Conservation (phyloP, 768 basidiomycete species). For the Leccinum longicurvipes region DNA sequence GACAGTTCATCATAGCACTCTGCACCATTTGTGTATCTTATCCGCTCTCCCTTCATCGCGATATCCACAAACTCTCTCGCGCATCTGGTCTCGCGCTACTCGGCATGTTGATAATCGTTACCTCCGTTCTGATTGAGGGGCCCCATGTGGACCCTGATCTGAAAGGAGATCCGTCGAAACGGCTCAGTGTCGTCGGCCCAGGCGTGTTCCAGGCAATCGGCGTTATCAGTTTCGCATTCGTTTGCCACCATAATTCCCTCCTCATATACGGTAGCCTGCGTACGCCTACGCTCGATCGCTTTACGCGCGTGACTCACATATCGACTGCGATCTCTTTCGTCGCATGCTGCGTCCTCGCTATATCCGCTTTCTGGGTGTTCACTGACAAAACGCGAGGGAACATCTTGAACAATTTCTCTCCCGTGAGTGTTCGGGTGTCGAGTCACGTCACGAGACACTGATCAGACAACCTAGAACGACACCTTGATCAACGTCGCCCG, state of each 20-base stretch:
- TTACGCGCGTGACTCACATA: conserved; percentile 88
- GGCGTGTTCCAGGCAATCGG: conserved; percentile 95
- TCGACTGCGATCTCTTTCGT: conserved; percentile 83
- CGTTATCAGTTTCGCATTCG: conserved; percentile 95
- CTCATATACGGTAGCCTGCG: conserved; percentile 92
- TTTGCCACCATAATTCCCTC: conserved; percentile 97
- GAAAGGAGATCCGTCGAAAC: conserved; percentile 71
- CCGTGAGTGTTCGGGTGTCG: conserved; percentile 38
- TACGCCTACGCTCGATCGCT: conserved; percentile 92
- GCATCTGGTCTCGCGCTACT: conserved; percentile 88
- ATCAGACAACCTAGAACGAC: conserved; percentile 51
- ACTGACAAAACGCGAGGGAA: conserved; percentile 94
- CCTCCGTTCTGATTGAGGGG: conserved; percentile 79
- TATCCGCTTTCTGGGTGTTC: conserved; percentile 84
- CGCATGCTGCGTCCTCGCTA: conserved; percentile 79
- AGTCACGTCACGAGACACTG: conserved; percentile 1
- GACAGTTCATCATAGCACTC: conserved; percentile 84
- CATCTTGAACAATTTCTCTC: conserved; percentile 91
- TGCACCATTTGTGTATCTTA: conserved; percentile 90
- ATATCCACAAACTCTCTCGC: conserved; percentile 94
- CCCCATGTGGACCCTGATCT: conserved; percentile 69
- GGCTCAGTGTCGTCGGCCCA: conserved; percentile 72
- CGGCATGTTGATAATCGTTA: conserved; percentile 93
- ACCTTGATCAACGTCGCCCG: conserved; percentile 93
- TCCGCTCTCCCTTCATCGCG: conserved; percentile 91